phyloP scores from a whole-genome alignment of 495 filamentous ascomycete species.

The Patellaria atrata region DNA sequence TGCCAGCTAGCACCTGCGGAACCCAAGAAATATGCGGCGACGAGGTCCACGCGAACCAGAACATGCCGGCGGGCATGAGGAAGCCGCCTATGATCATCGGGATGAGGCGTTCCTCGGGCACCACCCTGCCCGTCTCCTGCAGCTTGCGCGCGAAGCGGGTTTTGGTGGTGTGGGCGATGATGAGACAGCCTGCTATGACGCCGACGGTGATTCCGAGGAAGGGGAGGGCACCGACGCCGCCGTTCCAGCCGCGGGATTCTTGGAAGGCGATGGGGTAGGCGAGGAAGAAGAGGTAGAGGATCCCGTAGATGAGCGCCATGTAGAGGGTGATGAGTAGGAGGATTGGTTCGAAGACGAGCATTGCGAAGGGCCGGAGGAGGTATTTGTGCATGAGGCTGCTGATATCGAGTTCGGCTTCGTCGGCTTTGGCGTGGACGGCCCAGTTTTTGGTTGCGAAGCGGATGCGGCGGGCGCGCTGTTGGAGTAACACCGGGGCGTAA shows the following conservation, averaged over 20 bases:
- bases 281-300: conserved; percentile 26
- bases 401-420: conserved; percentile 36
- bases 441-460: conserved; percentile 45
- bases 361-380: conserved; percentile 44
- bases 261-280: conserved; percentile 26
- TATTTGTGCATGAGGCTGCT: conserved; percentile 35
- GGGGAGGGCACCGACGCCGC: conserved; percentile 22
- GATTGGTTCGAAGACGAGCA: conserved; percentile 47
- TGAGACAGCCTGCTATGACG: conserved; percentile 7
- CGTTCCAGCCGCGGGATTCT: conserved; percentile 21
- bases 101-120: conserved; percentile 24
- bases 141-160: conserved; percentile 12
- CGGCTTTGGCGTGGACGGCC: conserved; percentile 43
- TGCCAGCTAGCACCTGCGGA: conserved; percentile 22
- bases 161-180: conserved; percentile 12
- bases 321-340: conserved; percentile 36
- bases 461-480: conserved; percentile 38
- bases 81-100: conserved; percentile 26
- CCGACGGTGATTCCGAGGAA: conserved; percentile 16
- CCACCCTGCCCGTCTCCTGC: conserved; percentile 10
- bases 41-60: conserved; percentile 27
- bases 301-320: conserved; percentile 27
- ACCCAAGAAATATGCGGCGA: conserved; percentile 18
- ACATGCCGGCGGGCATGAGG: conserved; percentile 21
- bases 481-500: conserved; percentile 40